Evolutionary conservation across 805 yeast species (phyloP).

Genomic region (Tetrapisispora namnaoensis): DNA sequence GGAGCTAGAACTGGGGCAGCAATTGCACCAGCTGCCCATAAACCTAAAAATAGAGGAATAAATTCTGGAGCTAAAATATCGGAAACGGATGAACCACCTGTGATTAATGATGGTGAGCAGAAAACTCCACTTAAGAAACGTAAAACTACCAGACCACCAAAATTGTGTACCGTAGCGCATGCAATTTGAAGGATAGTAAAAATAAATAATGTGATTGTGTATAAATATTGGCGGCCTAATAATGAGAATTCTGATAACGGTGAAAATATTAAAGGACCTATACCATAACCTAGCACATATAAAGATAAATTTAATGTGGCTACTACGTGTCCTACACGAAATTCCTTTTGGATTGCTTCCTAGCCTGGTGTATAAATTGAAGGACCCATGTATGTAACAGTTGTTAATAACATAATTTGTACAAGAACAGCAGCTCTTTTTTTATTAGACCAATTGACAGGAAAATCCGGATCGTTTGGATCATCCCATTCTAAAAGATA

Average conservation of each 20-base stretch:
- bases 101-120: conserved; percentile 46
- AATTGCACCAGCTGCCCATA: conserved; percentile 46
- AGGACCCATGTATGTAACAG: conserved; percentile 47
- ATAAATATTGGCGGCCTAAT: conserved; percentile 45
- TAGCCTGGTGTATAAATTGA: conserved; percentile 47
- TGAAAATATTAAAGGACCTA: conserved; percentile 50
- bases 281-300: conserved; percentile 51
- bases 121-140: conserved; percentile 47
- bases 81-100: conserved; percentile 49
- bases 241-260: conserved; percentile 49
- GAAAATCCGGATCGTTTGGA: conserved; percentile 43
- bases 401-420: conserved; percentile 38
- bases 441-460: conserved; percentile 43
- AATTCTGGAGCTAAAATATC: conserved; percentile 38
- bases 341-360: conserved; percentile 35
- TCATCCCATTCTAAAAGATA: conserved; percentile 21
- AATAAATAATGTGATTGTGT: conserved; percentile 36
- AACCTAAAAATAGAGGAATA: conserved; percentile 38
- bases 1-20: conserved; percentile 52
- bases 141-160: conserved; percentile 41
- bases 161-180: conserved; percentile 40
- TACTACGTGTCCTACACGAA: conserved; percentile 34
- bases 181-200: conserved; percentile 48
- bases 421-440: conserved; percentile 33
- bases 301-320: conserved; percentile 44